Evolutionary conservation across 176 grass and related monocot species (phyloP), one percentile per base, ranked within the genome.

Genomic region (Avena insularis): DNA sequence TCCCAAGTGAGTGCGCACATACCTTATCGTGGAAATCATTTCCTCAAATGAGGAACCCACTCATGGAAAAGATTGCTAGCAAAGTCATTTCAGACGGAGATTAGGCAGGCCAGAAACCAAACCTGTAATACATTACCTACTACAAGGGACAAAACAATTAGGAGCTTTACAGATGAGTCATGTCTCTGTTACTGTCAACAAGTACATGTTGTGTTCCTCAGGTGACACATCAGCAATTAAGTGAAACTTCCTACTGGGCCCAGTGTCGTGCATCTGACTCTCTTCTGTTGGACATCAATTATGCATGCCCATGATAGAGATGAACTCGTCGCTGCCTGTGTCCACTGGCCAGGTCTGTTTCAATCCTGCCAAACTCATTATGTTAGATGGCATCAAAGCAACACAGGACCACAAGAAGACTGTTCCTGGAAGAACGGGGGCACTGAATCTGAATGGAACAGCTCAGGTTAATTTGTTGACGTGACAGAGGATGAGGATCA

Each of bases 311-410:
- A 86, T 71, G 82, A 38, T 79, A 40, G 59, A 83, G 83, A 86
- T 81, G 35, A 90, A 79, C 14, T 86, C 25, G 85, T 35, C 55
- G 47, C 51, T n/a, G 85, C 61, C 71, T 84, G 56, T 31, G 38
- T 25, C 79, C 79, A 82, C 77, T 82, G 84, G 84, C 63, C 51
- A 72, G 72, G 82, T 90, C 73, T 19, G 55, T 66, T 77, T 84
- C 81, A 86, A 85, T 80, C 81, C 33, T 82, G 68, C 90, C 87
- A 63, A 92, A 78, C 84, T 76, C 36, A 89, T 76, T 78, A 87
- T 84, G 55, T 77, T 76, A 86, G 53, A 89, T 73, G 58, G 57
- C 71, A 91, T 82, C 85, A 82, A 70, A 87, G 68, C 77, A 89
- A 59, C 68, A 72, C 16, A 78, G 79, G 90, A 78, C 82, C 71